Evolutionary conservation across 2,329 filamentous ascomycete species (phyloP).

Genomic region (Sclerotinia subarctica): DNA sequence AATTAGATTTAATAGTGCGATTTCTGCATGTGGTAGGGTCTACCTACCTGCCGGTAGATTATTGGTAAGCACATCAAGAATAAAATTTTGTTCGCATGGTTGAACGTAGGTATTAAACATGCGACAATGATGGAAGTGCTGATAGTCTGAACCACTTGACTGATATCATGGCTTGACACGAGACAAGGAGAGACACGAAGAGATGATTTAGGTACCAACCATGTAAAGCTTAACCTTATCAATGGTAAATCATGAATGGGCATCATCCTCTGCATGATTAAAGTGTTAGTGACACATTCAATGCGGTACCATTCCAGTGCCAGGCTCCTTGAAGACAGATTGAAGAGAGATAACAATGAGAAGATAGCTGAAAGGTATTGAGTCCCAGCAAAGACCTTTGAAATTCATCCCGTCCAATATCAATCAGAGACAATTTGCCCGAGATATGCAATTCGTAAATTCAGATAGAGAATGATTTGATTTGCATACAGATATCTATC

Average conservation of each 20-base stretch:
- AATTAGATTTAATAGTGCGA: neutral
- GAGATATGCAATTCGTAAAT: neutral
- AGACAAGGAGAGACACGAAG: neutral
- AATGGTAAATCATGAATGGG: neutral
- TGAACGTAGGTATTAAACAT: neutral
- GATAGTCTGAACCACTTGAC: neutral
- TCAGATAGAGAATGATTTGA: neutral
- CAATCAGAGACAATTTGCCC: too few species aligned
- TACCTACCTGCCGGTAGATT: neutral
- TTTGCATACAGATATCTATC: neutral
- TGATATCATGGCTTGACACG: neutral
- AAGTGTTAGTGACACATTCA: neutral
- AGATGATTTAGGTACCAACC: too few species aligned
- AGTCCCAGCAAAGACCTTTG: neutral
- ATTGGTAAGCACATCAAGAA: neutral
- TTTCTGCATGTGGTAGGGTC: neutral
- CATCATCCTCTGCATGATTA: neutral
- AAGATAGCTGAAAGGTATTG: neutral
- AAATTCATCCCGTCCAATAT: neutral
- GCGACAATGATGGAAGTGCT: neutral
- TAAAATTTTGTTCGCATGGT: neutral
- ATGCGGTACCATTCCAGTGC: neutral
- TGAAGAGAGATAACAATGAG: neutral
- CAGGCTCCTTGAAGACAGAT: neutral
- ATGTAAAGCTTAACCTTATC: neutral